These are phyloP conservation scores for Grosmannia serpens DNA, from an alignment of 2,329 filamentous ascomycete species.

Conservation along the genomic window DNA sequence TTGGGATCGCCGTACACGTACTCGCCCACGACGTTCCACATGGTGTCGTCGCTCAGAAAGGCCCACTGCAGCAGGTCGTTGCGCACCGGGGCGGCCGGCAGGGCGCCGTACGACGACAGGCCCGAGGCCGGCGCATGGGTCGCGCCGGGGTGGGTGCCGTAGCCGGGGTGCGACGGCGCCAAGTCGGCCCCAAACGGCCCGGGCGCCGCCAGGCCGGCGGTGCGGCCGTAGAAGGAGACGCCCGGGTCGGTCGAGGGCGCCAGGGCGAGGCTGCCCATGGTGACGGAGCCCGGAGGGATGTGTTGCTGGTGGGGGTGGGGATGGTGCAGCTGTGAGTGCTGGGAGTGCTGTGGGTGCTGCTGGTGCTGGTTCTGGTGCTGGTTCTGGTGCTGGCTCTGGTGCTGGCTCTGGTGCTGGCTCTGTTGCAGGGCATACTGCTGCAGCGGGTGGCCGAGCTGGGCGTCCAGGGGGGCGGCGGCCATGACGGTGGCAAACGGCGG, in stretches of 20 bases:
- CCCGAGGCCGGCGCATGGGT: not conserved
- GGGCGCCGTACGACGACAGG: not conserved
- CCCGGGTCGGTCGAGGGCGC: not conserved
- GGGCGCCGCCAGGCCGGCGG: not conserved
- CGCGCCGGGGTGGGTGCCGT: not conserved
- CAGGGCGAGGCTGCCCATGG: not conserved
- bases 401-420: no score
- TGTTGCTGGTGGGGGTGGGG: not conserved
- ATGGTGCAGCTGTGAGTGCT: not conserved
- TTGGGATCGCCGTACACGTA: slow-evolving; percentile 2
- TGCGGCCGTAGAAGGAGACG: not conserved
- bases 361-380: not conserved
- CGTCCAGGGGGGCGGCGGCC: not conserved
- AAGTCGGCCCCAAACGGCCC: not conserved
- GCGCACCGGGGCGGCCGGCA: not conserved
- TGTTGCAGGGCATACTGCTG: not conserved
- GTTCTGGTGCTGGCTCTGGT: no score
- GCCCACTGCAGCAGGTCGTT: slow-evolving; percentile 2
- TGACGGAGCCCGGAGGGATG: not conserved
- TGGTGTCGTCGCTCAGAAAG: slow-evolving; percentile 2
- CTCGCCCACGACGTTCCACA: slow-evolving; percentile 4
- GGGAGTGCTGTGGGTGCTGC: not conserved
- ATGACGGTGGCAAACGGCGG: not conserved
- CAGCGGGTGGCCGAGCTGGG: not conserved
- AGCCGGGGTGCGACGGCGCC: not conserved